Evolutionary conservation across 441 rosid species (phyloP), one percentile per base, ranked within the genome.

Genomic region (Pelargonium citronellum): DNA sequence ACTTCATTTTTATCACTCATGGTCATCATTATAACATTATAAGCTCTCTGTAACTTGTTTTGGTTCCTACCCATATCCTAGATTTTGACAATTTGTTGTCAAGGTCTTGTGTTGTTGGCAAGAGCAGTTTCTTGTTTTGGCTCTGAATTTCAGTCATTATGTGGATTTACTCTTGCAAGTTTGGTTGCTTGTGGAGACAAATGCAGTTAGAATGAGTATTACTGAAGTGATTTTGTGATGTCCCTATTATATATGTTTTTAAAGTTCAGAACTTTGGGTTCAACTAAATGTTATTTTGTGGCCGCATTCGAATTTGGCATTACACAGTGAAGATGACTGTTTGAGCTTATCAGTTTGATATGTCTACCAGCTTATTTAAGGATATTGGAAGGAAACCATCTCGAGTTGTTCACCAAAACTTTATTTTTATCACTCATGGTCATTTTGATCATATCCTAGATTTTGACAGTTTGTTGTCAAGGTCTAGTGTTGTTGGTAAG

Each of bases 1-100:
- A 91, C 73, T 93, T 89, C 69, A 86, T 91, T 60, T 93, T 93
- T 73, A 89, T 93, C 71, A 89, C 97, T 62, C 98, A 93, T 75
- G 97, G 84, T 49, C 98, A 93, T 73, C 97, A 89, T 60, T 96
- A 89, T 75, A 97, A 93, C 79, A 91, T 91, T 61, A 96, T 92
- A 71, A 81, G 86, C 64, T 67, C 69, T 19, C 60, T 20, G 1
- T 39, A 1, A n/a, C 9, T 6, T 16, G 34, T 53, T 1, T 39
- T 1, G 3, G 9, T 13, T 34, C 19, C 13, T 7, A 41, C 27
- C 9, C 22, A 43, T 4, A 27, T 51, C 61, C 16, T n/a, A 27
- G 17, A 64, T 58, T 24, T 24, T 24, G 30, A 24, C 2, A 24
- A 24, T 37, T 51, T 24, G 30, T 24, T 24, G 30, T 24, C 30